Conservation (phyloP, 495 filamentous ascomycete genomes). For the Xylaria sp. region DNA sequence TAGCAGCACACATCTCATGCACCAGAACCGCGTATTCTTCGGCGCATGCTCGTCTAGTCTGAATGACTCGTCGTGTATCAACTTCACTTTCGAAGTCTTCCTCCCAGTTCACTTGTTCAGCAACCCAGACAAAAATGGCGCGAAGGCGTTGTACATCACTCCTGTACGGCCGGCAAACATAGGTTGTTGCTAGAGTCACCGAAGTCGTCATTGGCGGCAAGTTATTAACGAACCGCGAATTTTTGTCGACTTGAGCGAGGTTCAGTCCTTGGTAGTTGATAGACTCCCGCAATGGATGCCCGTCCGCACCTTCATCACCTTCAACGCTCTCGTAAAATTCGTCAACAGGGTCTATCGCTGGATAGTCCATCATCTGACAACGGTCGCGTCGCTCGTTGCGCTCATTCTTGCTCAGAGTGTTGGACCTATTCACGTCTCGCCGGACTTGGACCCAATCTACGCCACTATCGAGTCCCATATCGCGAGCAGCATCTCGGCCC, state of each 20-base stretch:
- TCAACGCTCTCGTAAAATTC: constrained; percentile 83
- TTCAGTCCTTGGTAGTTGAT: constrained; percentile 83
- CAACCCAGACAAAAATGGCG: constrained; percentile 96
- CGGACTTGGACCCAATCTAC: constrained; percentile 96
- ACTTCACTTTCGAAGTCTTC: constrained; percentile 82
- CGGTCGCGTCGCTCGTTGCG: constrained; percentile 84
- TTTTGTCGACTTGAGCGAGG: constrained; percentile 89
- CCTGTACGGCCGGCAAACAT: constrained; percentile 92
- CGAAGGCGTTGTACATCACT: constrained; percentile 92
- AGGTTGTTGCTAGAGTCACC: constrained; percentile 83
- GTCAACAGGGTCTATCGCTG: constrained; percentile 86
- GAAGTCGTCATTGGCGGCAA: constrained; percentile 91
- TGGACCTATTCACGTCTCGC: constrained; percentile 92
- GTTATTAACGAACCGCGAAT: constrained; percentile 86
- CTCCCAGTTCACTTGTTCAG: constrained; percentile 96
- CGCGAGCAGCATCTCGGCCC: constrained; percentile 61
- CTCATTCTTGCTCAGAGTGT: constrained; percentile 89
- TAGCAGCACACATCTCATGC: constrained; percentile 89
- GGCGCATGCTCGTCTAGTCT: constrained; percentile 82
- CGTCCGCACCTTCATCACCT: constrained; percentile 89
- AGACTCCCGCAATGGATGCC: constrained; percentile 79
- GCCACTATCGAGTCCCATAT: constrained; percentile 68
- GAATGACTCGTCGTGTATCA: constrained; percentile 82
- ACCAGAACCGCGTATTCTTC: constrained; percentile 91
- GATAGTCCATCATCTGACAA: constrained; percentile 92